A percentile compares a stretch with the other conserved stretches of the same genome.
Conservation (phyloP, 768 basidiomycete species). For the Lepiota brunneoincarnata region DNA sequence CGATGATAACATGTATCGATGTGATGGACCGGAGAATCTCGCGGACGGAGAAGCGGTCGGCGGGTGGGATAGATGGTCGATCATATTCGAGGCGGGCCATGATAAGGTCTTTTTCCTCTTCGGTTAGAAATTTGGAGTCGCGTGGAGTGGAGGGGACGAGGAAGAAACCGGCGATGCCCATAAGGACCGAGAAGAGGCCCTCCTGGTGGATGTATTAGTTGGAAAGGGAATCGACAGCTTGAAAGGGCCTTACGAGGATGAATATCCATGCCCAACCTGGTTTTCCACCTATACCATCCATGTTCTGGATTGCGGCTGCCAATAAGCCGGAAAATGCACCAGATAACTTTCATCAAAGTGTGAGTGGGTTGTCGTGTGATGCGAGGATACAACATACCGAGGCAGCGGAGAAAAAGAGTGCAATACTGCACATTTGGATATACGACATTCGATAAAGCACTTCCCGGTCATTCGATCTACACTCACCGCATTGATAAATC, state of each 20-base stretch:
- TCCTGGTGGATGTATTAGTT: conserved; percentile 19
- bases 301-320: conserved; percentile 55
- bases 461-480: not conserved
- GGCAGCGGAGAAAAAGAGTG: conserved; percentile 37
- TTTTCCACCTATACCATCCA: conserved; percentile 48
- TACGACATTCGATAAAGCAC: not conserved
- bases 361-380: not conserved
- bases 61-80: conserved; percentile 25
- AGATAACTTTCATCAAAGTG: conserved; percentile 30
- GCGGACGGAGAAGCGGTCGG: conserved; percentile 28
- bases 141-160: conserved; percentile 31
- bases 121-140: conserved; percentile 26
- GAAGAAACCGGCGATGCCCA: conserved; percentile 43
- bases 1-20: conserved; percentile 32
- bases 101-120: conserved; percentile 35
- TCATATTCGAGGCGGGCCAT: conserved; percentile 28
- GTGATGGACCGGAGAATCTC: conserved; percentile 28
- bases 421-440: conserved; percentile 26
- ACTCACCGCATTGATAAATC: conserved; percentile 31
- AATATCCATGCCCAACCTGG: conserved; percentile 51
- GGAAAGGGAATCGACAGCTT: not conserved
- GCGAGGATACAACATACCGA: conserved; percentile 21
- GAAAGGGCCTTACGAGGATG: conserved; percentile 21
- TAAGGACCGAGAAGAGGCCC: conserved; percentile 48
- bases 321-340: conserved; percentile 66